Conservation (phyloP, 768 basidiomycete genomes). For the Podaxis sp. region DNA sequence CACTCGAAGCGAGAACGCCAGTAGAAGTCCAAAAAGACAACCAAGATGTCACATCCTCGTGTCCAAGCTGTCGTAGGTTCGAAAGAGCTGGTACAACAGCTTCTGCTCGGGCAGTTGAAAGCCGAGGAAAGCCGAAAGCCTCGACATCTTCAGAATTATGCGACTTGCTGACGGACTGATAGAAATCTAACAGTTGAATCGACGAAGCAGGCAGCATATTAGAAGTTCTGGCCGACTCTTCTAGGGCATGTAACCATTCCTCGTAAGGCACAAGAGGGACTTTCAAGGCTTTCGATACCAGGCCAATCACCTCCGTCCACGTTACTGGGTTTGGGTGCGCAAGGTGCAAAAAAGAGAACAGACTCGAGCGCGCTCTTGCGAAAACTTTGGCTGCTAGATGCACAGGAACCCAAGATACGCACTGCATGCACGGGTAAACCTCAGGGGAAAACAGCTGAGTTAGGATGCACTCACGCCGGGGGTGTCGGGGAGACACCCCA, state of each 20-base stretch:
- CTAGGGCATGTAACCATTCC: constrained; percentile 24
- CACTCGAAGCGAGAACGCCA: neutral
- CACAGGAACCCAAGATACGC: constrained; percentile 28
- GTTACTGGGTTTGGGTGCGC: constrained; percentile 23
- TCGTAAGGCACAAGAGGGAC: constrained; percentile 27
- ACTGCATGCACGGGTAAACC: constrained; percentile 8
- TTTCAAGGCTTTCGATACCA: constrained; percentile 18
- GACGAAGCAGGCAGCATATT: constrained; percentile 19
- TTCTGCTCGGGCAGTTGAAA: constrained; percentile 12
- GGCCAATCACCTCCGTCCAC: constrained; percentile 18
- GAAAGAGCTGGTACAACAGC: constrained; percentile 8
- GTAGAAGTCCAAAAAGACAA: constrained; percentile 14
- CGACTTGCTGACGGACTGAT: constrained; percentile 16
- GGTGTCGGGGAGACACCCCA: constrained; percentile 28
- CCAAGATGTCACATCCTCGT: constrained; percentile 14
- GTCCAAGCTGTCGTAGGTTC: constrained; percentile 6
- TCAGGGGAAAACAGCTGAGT: neutral
- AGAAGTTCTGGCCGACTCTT: constrained; percentile 13
- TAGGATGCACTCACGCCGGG: constrained; percentile 22
- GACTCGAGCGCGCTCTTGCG: constrained; percentile 14
- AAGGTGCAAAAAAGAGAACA: constrained; percentile 18
- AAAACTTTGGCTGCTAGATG: constrained; percentile 24
- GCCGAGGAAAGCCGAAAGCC: constrained; percentile 19
- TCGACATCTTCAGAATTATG: constrained; percentile 15
- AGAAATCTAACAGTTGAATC: constrained; percentile 25